These are phyloP conservation scores for Prunus padus DNA, from an alignment of 306 rosid species.

Conservation along the genomic window DNA sequence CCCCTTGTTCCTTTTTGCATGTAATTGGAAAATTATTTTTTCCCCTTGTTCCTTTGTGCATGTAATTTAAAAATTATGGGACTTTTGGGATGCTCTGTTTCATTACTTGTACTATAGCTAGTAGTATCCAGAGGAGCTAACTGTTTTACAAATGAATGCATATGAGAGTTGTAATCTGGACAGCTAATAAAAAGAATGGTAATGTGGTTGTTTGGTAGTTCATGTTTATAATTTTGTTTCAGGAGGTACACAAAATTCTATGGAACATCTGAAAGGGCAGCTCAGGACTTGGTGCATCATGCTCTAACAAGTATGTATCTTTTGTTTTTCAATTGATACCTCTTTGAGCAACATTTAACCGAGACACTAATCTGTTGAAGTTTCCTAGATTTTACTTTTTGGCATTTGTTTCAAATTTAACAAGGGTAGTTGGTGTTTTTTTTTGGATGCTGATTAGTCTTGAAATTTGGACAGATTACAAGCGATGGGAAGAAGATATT, in stretches of 20 bases:
- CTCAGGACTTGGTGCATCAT: conserved; percentile 78
- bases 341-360: neutral
- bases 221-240: conserved; percentile 34
- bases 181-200: neutral
- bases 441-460: conserved; percentile 25
- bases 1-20: conserved; percentile 19
- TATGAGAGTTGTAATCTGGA: neutral
- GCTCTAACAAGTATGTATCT: conserved; percentile 74
- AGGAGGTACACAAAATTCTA: conserved; percentile 97
- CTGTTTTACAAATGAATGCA: neutral
- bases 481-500: conserved; percentile 96
- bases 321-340: conserved; percentile 25
- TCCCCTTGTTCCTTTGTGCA: neutral
- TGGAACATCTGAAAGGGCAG: conserved; percentile 92
- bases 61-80: neutral
- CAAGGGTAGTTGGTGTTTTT: neutral
- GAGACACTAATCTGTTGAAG: neutral
- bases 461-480: conserved; percentile 61
- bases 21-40: no score
- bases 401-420: conserved; percentile 4
- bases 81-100: neutral
- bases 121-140: neutral
- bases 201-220: neutral
- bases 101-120: neutral
- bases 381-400: neutral